phyloP scores from a whole-genome alignment of 2,329 filamentous ascomycete species.

The Alternaria ethzedia region DNA sequence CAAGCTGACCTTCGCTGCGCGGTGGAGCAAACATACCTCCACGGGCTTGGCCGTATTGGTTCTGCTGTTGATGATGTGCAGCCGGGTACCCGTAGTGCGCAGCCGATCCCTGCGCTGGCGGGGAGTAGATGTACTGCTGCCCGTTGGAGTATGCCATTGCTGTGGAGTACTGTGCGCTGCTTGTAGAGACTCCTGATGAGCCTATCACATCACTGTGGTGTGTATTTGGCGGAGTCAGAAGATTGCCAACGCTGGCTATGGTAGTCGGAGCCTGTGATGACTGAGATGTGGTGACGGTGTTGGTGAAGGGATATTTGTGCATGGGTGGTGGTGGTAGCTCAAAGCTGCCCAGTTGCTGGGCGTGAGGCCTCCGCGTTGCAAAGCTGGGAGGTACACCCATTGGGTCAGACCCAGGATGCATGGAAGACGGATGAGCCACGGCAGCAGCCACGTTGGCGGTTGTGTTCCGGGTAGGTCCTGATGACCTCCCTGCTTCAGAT shows the following conservation, averaged over 20 bases:
- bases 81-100: conserved; percentile 62
- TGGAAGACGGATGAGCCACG: conserved; percentile 65
- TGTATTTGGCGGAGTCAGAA: conserved; percentile 68
- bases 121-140: conserved; percentile 67
- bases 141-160: conserved; percentile 65
- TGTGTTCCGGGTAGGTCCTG: conserved; percentile 51
- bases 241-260: conserved; percentile 63
- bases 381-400: conserved; percentile 70
- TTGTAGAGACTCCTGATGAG: conserved; percentile 66
- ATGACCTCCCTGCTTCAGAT: conserved; percentile 51
- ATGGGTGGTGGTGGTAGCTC: conserved; percentile 68
- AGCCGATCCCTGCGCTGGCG: conserved; percentile 60
- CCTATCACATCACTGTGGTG: conserved; percentile 66
- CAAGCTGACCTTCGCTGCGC: conserved; percentile 60
- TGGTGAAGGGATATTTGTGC: conserved; percentile 59
- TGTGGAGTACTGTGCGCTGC: conserved; percentile 62
- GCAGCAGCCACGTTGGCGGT: conserved; percentile 68
- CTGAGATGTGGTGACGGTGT: conserved; percentile 51
- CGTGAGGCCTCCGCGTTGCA: conserved; percentile 72
- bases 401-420: conserved; percentile 67
- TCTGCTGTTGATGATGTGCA: conserved; percentile 39
- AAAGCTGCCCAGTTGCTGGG: conserved; percentile 71
- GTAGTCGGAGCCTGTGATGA: conserved; percentile 55
- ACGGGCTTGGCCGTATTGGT: conserved; percentile 40
- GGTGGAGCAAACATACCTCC: conserved; percentile 62